Base-by-base conservation (phyloP, 768 basidiomycete species). In the Terana coerulea region DNA sequence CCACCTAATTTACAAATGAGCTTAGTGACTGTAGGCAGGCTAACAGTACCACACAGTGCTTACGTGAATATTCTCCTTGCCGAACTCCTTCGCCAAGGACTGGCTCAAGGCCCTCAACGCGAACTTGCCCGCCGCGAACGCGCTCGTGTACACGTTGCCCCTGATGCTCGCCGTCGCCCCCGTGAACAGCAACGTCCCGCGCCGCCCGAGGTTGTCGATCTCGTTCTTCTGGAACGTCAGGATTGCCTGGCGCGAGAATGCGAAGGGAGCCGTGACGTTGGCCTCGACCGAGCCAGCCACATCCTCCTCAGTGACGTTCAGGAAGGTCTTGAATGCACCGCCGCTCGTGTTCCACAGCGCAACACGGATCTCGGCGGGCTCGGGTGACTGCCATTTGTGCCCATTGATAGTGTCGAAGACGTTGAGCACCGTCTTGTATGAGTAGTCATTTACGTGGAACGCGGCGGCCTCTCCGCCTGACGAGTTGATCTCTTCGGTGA, bases 121-220 rank as follows among this genome's bases (percentile, higher is more conserved):
- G 47, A 68, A 69, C 59, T 75, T 75, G 41, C 72, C 69, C 21
- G 72, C 69, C 6, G 73, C 66, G 52, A 76, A 75, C 3, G 63
- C 65, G 26, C 70, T 65, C 10, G 72, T 73, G 9, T 57, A 63
- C 26, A 62, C 59, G 39, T 75, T 74, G 8, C 75, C 75, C 21
- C 75, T 54, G 40, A 64, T 26, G 25, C 69, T 65, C 1, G 74
- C 73, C 7, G 75, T 76, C 29, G 75, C 75, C 17, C 72, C 72
- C 0, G 75, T 76, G 61, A 76, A 74, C 25, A 76, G 57, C 8
- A 76, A 60, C 31, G 72, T 71, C 17, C 75, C 75, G 25, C 72
- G 64, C 47, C 68, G 67, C 1, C 72, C 71, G 9, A 53, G 43
- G 35, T 53, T 61, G 47, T 70, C 59, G 47, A 69, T 33, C 9